Evolutionary conservation across 495 filamentous ascomycete species (phyloP), one percentile per base, ranked within the genome.

Genomic region (Podospora fimiseda): DNA sequence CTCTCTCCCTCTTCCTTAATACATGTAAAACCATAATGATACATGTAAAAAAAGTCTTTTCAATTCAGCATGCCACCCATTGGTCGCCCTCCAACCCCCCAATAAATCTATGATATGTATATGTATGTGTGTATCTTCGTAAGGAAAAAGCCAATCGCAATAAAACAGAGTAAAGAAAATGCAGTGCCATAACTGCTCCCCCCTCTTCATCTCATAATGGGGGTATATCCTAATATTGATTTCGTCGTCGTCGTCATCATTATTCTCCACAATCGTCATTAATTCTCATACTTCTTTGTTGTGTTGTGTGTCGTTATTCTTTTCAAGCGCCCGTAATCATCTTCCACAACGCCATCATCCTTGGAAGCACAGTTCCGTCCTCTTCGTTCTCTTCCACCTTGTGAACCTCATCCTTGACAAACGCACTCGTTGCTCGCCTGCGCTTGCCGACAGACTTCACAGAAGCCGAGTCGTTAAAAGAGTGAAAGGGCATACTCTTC

Each of bases 271-370:
- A 37, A 37, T 37, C 33, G 33, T 37, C 8, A 37, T 14, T 8
- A 8, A 37, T 8, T 22, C 18, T 43, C n/a, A 15, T n/a, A n/a
- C n/a, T n/a, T n/a, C n/a, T n/a, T n/a, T n/a, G n/a, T n/a, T n/a
- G n/a, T n/a, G n/a, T n/a, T n/a, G n/a, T n/a, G n/a, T n/a, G n/a
- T n/a, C n/a, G n/a, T n/a, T n/a, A n/a, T n/a, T n/a, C n/a, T n/a
- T n/a, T n/a, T 43, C 4, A 30, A 18, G 46, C 38, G 36, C 56
- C 37, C 50, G 51, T 60, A 8, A 67, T 16, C 1, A 61, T 49
- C 55, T 61, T 62, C 20, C 57, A 37, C 52, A 67, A 23, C 52
- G 63, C 52, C 61, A 61, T 56, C 45, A 67, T 48, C n/a, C 51
- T 21, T 0, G 61, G 57, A 43, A 67, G 22, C 49, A 55, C 55